A percentile compares a stretch with the other conserved stretches of the same genome.
These are phyloP conservation scores for Fistulinella cinereoalba DNA, from an alignment of 1,284 basidiomycete species.

Conservation along the genomic window DNA sequence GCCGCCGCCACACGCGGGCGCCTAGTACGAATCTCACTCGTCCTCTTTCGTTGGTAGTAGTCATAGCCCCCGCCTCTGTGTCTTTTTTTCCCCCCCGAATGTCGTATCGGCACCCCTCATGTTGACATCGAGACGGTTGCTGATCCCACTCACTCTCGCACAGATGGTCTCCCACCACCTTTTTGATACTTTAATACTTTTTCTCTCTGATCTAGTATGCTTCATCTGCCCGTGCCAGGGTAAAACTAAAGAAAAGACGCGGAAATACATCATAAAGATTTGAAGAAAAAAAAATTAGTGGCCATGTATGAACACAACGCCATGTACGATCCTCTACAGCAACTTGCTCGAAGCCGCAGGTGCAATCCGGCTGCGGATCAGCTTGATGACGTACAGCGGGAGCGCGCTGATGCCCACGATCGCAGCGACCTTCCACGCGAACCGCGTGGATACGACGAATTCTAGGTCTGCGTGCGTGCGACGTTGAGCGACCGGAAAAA, in stretches of 20 bases:
- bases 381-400: constrained; percentile 89
- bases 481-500: not conserved
- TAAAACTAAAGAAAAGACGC: constrained; percentile 32
- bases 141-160: too few relatives aligned
- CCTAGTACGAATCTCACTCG: not conserved
- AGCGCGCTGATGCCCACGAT: constrained; percentile 93
- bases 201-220: constrained; percentile 14
- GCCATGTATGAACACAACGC: constrained; percentile 3
- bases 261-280: constrained; percentile 40
- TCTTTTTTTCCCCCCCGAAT: not conserved
- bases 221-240: constrained; percentile 28
- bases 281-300: constrained; percentile 17
- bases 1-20: constrained; percentile 53
- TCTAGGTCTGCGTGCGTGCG: constrained; percentile 68
- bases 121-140: not conserved
- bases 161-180: not conserved
- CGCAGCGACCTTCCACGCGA: constrained; percentile 94
- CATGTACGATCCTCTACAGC: constrained; percentile 41
- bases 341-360: constrained; percentile 96
- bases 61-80: not conserved
- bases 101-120: not conserved
- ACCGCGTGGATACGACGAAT: constrained; percentile 86
- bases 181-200: not conserved
- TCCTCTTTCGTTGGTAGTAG: constrained; percentile 7
- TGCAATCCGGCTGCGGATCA: constrained; percentile 81